Conservation (phyloP, 306 rosid genomes). For the Rubus idaeus region DNA sequence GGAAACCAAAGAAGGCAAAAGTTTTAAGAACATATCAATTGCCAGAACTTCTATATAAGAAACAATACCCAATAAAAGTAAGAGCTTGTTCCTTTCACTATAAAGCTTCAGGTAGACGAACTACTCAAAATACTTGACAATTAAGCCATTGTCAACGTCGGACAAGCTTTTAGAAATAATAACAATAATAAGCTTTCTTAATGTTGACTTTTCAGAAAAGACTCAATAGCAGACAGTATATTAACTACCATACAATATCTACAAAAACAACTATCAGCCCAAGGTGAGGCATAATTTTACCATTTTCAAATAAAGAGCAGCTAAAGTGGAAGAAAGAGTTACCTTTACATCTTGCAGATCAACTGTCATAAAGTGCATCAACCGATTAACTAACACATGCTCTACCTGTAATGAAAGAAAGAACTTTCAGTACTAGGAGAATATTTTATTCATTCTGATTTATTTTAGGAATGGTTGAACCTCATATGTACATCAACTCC, state of each 20-base stretch:
- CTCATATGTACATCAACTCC: neutral
- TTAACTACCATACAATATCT: neutral
- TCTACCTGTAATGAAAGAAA: slow-evolving; percentile 64
- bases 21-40: neutral
- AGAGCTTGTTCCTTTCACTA: neutral
- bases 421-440: neutral
- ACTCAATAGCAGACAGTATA: neutral
- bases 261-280: neutral
- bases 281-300: neutral
- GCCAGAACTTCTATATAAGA: slow-evolving; percentile 5
- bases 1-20: slow-evolving; percentile 5
- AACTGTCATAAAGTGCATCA: slow-evolving; percentile 67
- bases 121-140: neutral
- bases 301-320: neutral
- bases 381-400: slow-evolving; percentile 82
- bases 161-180: neutral
- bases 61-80: slow-evolving; percentile 11
- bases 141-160: neutral
- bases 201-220: neutral
- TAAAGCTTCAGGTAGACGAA: neutral
- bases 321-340: slow-evolving; percentile 15
- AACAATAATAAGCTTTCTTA: neutral
- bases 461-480: neutral
- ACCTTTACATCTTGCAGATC: slow-evolving; percentile 88
- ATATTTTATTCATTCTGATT: neutral